phyloP scores from a whole-genome alignment of 2,329 filamentous ascomycete species.

The Xylariales sp. region DNA sequence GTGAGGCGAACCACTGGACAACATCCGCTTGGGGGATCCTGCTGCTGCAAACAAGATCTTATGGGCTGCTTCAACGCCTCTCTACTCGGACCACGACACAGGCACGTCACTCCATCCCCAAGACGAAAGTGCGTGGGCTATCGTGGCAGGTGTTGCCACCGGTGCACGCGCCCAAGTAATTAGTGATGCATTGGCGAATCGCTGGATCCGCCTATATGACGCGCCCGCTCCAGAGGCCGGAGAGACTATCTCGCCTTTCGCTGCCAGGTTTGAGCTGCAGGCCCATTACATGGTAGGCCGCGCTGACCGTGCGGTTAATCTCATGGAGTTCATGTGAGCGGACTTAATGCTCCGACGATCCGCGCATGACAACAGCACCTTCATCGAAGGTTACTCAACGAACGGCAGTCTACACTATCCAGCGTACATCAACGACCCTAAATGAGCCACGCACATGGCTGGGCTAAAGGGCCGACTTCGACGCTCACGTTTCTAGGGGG shows the following conservation, averaged over 20 bases:
- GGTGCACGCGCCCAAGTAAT: conserved; percentile 1
- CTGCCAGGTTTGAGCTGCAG: conserved; percentile 4
- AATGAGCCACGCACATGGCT: conserved; percentile 6
- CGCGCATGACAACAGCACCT: conserved; percentile 3
- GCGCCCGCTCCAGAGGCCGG: conserved; percentile 4
- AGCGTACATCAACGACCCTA: background rate
- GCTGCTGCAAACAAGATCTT: conserved; percentile 2
- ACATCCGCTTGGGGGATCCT: conserved; percentile 3
- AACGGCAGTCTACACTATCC: conserved; percentile 2
- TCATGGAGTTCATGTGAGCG: conserved; percentile 3
- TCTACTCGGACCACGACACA: conserved; percentile 6
- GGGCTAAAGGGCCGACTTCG: conserved; percentile 2
- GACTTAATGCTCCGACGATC: conserved; percentile 6
- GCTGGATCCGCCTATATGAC: conserved; percentile 3
- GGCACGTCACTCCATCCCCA: conserved; percentile 1
- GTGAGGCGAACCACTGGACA: conserved; percentile 1
- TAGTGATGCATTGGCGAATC: conserved; percentile 1
- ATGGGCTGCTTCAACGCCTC: conserved; percentile 1
- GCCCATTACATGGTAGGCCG: conserved; percentile 7
- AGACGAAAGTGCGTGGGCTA: conserved; percentile 4
- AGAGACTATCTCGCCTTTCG: conserved; percentile 5
- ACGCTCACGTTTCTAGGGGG: conserved; percentile 3
- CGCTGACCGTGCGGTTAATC: conserved; percentile 2
- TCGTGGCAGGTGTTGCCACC: background rate
- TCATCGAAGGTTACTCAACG: conserved; percentile 6